Percentiles rank a stretch among this genome's conserved stretches.
Evolutionary conservation across 192 early-diverging fungal species (phyloP).

Genomic region (Backusella luteola): DNA sequence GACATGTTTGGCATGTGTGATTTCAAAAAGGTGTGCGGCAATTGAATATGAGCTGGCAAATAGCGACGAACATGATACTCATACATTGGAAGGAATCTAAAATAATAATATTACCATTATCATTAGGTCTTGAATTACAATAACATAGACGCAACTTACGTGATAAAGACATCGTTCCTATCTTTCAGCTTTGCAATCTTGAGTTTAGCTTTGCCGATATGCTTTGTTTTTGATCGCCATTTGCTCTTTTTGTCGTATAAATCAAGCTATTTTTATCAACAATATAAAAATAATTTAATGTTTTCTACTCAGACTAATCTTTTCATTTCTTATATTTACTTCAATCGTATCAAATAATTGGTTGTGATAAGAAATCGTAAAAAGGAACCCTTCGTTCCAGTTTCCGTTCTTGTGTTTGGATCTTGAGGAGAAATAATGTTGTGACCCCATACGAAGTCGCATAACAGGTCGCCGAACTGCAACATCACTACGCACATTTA

Average conservation of each 20-base stretch:
- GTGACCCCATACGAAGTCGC: constrained; percentile 35
- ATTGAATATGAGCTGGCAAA: constrained; percentile 31
- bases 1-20: constrained; percentile 27
- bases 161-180: constrained; percentile 36
- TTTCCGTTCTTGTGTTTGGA: constrained; percentile 51
- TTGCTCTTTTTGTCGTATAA: constrained; percentile 33
- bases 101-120: not conserved
- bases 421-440: constrained; percentile 45
- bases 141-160: constrained; percentile 17
- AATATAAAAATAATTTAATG: not conserved
- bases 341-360: constrained; percentile 77
- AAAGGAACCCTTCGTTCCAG: constrained; percentile 78
- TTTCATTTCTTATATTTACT: constrained; percentile 19
- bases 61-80: constrained; percentile 33
- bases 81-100: constrained; percentile 38
- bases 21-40: constrained; percentile 34
- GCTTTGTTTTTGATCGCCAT: constrained; percentile 35
- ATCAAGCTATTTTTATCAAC: constrained; percentile 30
- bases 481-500: constrained; percentile 31
- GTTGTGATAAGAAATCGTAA: constrained; percentile 68
- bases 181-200: constrained; percentile 29
- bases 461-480: constrained; percentile 17
- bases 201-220: constrained; percentile 39
- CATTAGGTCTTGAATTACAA: too few species aligned
- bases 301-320: not conserved